Evolutionary conservation across 1,284 basidiomycete species (phyloP), one percentile per base, ranked within the genome.

Genomic region (Boletus sp.): DNA sequence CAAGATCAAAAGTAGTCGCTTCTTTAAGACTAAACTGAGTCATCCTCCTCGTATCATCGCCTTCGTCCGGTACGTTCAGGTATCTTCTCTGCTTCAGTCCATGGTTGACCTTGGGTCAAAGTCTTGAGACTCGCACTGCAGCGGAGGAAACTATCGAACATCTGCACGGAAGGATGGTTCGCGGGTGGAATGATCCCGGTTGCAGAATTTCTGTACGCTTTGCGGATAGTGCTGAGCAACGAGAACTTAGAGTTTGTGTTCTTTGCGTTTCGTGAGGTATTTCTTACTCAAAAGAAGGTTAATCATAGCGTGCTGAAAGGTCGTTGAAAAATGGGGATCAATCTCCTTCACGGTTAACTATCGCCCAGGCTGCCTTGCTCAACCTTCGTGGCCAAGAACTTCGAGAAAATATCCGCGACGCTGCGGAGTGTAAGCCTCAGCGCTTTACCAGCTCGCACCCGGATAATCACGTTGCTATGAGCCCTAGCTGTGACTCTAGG

Each of bases 1-100:
- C 62, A 69, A 73, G 35, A 86, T 88, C 54, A 82, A 78, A 65
- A 85, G 82, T 57, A 83, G 77, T 53, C 73, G 85, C 14, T 82
- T 86, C 61, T 88, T 88, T 65, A 81, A 83, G 62, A 88, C 84
- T 6, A 76, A 82, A 52, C 61, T 87, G 17, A 86, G 82, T 54
- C 77, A 78, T 50, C 85, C 84, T 2, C 84, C 85, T 8, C 72
- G 83, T 48, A 84, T 86, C 52, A 87, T 88, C 49, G 84, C 84
- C 0, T 88, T 87, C 56, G 82, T 88, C 32, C 72, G 84, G 84
- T 84, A 53, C 20, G 75, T 65, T 16, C 38, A 30, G 20, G 19
- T 29, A 41, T 34, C 20, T 38, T 32, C 34, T 29, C n/a, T 29
- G 20, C 25, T 25, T 12, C 3, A 17, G 9, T 45, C 8, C 10